Percentiles rank a stretch among this genome's conserved stretches.
These are phyloP conservation scores for Mycena sp. DNA, from an alignment of 1,284 basidiomycete genomes.

Conservation along the genomic window DNA sequence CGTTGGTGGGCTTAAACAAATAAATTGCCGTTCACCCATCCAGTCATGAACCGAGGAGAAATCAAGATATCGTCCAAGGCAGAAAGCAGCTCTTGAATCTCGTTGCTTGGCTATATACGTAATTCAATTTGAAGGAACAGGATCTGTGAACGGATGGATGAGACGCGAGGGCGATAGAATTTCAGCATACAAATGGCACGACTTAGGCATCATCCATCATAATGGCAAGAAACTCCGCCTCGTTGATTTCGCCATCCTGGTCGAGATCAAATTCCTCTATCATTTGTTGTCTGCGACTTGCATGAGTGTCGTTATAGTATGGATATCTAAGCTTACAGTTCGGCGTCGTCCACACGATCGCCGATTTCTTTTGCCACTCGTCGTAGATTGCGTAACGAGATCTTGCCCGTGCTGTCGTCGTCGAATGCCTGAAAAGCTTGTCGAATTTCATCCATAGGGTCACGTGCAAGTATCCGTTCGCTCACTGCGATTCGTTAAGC, in stretches of 20 bases:
- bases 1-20: too few species aligned
- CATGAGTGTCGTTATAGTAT: slow-evolving; percentile 22
- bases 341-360: slow-evolving; percentile 95
- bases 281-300: slow-evolving; percentile 89
- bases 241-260: slow-evolving; percentile 97
- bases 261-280: slow-evolving; percentile 99
- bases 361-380: slow-evolving; percentile 98
- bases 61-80: too few species aligned
- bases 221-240: slow-evolving; percentile 94
- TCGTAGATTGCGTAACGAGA: slow-evolving; percentile 90
- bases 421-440: slow-evolving; percentile 97
- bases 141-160: too few species aligned
- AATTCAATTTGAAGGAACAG: too few species aligned
- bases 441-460: slow-evolving; percentile 96
- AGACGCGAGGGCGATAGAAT: too few species aligned
- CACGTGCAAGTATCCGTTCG: slow-evolving; percentile 90
- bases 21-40: too few species aligned
- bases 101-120: too few species aligned
- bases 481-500: slow-evolving; percentile 77
- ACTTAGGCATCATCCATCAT: slow-evolving; percentile 92
- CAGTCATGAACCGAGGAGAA: too few species aligned
- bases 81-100: too few species aligned
- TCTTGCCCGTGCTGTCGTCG: slow-evolving; percentile 96
- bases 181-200: too few species aligned
- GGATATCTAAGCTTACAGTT: slow-evolving; percentile 80